Evolutionary conservation across 202 grass and related monocot species (phyloP).

Genomic region (Panicum hallii): DNA sequence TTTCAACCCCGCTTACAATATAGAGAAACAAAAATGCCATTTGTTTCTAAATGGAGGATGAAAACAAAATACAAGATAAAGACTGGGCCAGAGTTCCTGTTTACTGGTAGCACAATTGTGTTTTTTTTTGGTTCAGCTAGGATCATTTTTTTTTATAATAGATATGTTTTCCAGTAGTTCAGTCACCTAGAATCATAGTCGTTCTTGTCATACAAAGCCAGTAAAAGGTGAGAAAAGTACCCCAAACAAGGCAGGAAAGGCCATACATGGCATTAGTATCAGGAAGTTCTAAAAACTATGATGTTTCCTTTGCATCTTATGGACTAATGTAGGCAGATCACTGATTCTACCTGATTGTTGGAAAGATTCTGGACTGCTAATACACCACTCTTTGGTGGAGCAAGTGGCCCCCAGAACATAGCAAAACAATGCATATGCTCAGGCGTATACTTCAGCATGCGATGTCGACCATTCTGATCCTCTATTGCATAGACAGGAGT

Average conservation of each 20-base stretch:
- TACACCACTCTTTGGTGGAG: constrained; percentile 91
- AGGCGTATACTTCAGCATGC: constrained; percentile 99
- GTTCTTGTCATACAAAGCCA: constrained; percentile 19
- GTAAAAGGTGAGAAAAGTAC: neutral
- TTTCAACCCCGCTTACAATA: neutral
- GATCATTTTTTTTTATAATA: constrained; percentile 6
- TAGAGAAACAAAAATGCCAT: neutral
- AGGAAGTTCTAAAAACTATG: neutral
- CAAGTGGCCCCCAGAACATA: constrained; percentile 97
- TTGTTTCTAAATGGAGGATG: constrained; percentile 19
- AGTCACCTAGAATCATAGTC: constrained; percentile 23
- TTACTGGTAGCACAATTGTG: constrained; percentile 20
- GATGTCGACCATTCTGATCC: constrained; percentile 82
- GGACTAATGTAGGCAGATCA: constrained; percentile 8
- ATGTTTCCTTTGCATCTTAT: constrained; percentile 27
- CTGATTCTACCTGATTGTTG: constrained; percentile 69
- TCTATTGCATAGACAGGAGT: constrained; percentile 90
- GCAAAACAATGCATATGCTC: constrained; percentile 99
- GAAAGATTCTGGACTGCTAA: constrained; percentile 85
- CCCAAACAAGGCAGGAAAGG: constrained; percentile 13
- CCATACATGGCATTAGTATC: neutral
- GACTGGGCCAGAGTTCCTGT: constrained; percentile 6
- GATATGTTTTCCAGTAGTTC: constrained; percentile 1
- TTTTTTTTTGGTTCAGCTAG: constrained; percentile 3
- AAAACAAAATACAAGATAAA: constrained; percentile 7